These are phyloP conservation scores for Amauroascus verrucosus DNA, from an alignment of 2,329 filamentous ascomycete genomes.

Conservation along the genomic window DNA sequence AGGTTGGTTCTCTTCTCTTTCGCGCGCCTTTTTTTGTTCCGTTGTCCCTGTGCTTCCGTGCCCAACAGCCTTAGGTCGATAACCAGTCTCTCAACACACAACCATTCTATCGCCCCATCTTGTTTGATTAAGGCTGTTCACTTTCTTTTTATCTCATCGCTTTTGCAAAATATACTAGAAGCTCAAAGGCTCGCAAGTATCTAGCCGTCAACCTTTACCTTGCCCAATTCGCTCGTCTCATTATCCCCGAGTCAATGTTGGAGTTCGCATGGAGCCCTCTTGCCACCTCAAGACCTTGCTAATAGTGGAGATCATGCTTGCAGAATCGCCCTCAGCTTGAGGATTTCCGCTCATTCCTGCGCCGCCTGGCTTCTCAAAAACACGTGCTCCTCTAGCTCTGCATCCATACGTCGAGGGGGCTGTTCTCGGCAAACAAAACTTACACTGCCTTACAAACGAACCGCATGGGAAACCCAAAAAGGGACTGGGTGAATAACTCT, in stretches of 20 bases:
- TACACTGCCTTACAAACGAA: not conserved
- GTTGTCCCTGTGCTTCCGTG: not conserved
- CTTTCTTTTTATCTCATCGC: not conserved
- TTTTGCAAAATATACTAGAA: not conserved
- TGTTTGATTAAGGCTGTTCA: not conserved
- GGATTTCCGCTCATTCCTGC: not conserved
- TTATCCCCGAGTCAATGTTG: not conserved
- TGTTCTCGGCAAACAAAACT: not conserved
- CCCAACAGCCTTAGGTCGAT: not conserved
- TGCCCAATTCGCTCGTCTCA: not conserved
- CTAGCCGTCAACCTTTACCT: not conserved
- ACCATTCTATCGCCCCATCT: not conserved
- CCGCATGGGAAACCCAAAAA: not conserved
- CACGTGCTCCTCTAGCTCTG: not conserved
- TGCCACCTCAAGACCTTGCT: conserved; percentile 3
- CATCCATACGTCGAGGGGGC: not conserved
- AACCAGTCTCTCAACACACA: not conserved
- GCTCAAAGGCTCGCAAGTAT: not conserved
- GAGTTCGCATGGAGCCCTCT: not conserved
- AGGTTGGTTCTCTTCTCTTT: not conserved
- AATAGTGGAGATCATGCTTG: conserved; percentile 1
- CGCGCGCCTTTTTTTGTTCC: not conserved
- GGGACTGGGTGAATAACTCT: not conserved
- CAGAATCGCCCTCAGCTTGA: not conserved
- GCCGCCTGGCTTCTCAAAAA: not conserved